phyloP scores from a whole-genome alignment of 2,329 filamentous ascomycete genomes.

The Didymellaceae sp. region DNA sequence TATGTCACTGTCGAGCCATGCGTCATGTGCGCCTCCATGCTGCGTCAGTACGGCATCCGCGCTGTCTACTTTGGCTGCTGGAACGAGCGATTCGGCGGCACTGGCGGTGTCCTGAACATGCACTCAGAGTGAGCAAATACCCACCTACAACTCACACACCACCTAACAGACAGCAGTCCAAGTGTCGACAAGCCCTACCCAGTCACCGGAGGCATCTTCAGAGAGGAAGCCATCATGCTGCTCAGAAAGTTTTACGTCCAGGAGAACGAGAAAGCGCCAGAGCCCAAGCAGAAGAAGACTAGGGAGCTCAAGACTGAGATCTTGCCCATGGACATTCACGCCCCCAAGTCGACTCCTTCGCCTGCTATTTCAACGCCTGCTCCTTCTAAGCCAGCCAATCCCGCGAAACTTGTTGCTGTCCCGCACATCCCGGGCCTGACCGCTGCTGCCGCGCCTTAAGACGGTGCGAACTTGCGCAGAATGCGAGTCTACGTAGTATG shows the following conservation, averaged over 20 bases:
- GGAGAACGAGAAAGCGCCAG: constrained; percentile 85
- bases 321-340: constrained; percentile 53
- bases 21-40: constrained; percentile 95
- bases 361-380: constrained; percentile 24
- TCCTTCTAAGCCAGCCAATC: constrained; percentile 4
- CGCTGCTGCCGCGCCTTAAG: constrained; percentile 3
- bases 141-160: background rate
- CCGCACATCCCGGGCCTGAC: constrained; percentile 12
- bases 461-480: background rate
- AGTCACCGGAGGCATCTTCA: constrained; percentile 84
- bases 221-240: constrained; percentile 91
- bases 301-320: constrained; percentile 68
- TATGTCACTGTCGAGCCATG: constrained; percentile 99
- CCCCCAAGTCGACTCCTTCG: constrained; percentile 41
- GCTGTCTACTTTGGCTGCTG: constrained; percentile 93
- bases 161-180: constrained; percentile 51
- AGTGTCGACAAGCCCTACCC: constrained; percentile 80
- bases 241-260: constrained; percentile 96
- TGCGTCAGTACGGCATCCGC: constrained; percentile 85
- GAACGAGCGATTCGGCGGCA: constrained; percentile 97
- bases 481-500: no score
- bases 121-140: constrained; percentile 66
- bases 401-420: constrained; percentile 7
- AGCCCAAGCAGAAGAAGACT: constrained; percentile 69
- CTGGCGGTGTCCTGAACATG: constrained; percentile 88